Evolutionary conservation across 2,329 filamentous ascomycete species (phyloP).

Genomic region (Colletotrichum somersetense): DNA sequence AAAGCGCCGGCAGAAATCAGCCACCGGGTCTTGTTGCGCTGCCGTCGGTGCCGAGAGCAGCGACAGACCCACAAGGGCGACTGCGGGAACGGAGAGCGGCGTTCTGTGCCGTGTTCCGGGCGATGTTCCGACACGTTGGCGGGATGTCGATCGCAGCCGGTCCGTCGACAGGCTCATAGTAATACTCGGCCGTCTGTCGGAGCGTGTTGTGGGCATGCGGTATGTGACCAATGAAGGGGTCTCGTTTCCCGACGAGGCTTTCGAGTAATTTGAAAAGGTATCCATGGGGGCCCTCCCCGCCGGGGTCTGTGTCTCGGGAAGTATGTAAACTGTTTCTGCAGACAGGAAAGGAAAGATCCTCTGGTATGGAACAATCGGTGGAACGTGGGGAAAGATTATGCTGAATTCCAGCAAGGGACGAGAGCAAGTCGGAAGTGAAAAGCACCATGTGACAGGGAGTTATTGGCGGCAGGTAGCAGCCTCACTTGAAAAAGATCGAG

Average conservation of each 20-base stretch:
- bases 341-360: constrained; percentile 14
- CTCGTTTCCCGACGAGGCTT: neutral
- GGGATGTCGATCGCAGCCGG: constrained; percentile 14
- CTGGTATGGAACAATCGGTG: constrained; percentile 6
- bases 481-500: neutral
- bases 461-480: neutral
- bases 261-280: neutral
- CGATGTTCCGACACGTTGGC: neutral
- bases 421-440: neutral
- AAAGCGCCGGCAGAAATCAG: constrained; percentile 66
- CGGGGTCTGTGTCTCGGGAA: constrained; percentile 18
- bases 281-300: neutral
- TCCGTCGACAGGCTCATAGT: constrained; percentile 7
- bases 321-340: constrained; percentile 1
- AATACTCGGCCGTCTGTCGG: constrained; percentile 18
- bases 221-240: neutral
- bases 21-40: constrained; percentile 63
- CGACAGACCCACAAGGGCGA: constrained; percentile 13
- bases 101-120: constrained; percentile 1
- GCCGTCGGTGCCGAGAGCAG: constrained; percentile 16
- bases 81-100: neutral
- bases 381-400: constrained; percentile 25
- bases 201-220: neutral
- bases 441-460: neutral
- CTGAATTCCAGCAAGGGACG: neutral